phyloP scores from a whole-genome alignment of 2,329 filamentous ascomycete species.

The Xylariales sp. region DNA sequence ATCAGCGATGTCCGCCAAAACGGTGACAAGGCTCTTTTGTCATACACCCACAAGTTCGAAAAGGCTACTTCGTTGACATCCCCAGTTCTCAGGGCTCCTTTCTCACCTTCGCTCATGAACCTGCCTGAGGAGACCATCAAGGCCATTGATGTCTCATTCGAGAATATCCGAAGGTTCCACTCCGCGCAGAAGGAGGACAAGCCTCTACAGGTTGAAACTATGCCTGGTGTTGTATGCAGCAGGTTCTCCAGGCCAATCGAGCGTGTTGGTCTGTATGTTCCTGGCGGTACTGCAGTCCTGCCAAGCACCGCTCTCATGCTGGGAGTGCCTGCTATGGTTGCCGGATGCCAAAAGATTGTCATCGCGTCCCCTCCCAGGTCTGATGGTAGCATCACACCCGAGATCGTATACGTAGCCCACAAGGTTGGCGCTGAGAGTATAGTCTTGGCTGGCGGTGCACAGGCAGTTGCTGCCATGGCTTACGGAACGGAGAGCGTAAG shows the following conservation, averaged over 20 bases:
- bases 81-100: constrained; percentile 85
- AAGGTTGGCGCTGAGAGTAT: constrained; percentile 96
- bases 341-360: constrained; percentile 92
- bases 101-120: constrained; percentile 80
- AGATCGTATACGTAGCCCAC: constrained; percentile 96
- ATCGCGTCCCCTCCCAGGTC: constrained; percentile 85
- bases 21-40: constrained; percentile 83
- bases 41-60: constrained; percentile 97
- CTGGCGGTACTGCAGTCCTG: constrained; percentile 93
- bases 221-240: constrained; percentile 94
- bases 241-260: constrained; percentile 92
- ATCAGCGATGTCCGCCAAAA: constrained; percentile 79
- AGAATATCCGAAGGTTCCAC: constrained; percentile 94
- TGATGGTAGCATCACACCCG: constrained; percentile 88
- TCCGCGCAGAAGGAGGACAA: constrained; percentile 83
- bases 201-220: constrained; percentile 84
- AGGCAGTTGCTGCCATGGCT: constrained; percentile 93
- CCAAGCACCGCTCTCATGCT: constrained; percentile 97
- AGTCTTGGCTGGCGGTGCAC: constrained; percentile 89
- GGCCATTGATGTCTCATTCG: constrained; percentile 90
- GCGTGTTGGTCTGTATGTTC: constrained; percentile 92
- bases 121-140: constrained; percentile 77
- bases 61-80: constrained; percentile 88
- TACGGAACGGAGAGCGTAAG: constrained; percentile 92
- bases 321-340: constrained; percentile 95